Evolutionary conservation across 2,329 filamentous ascomycete species (phyloP).

Genomic region (Pseudogymnoascus sp.): DNA sequence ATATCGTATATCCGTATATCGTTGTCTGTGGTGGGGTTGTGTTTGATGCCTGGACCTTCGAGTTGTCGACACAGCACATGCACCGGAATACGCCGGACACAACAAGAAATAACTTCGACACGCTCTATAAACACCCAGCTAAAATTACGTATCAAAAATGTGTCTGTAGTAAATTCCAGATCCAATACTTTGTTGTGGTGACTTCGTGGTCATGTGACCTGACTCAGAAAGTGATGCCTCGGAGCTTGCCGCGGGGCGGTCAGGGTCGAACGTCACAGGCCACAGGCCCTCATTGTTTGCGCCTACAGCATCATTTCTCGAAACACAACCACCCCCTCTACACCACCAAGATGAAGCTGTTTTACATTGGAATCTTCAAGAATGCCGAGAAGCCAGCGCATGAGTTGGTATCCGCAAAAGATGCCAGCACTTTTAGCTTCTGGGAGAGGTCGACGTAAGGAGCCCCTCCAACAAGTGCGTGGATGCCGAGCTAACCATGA

Average conservation of each 20-base stretch:
- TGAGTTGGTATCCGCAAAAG: slow-evolving; percentile 45
- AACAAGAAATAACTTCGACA: not conserved
- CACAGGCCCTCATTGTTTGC: slow-evolving; percentile 7
- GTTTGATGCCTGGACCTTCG: not conserved
- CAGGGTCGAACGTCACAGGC: slow-evolving; percentile 4
- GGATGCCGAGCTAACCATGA: slow-evolving; percentile 33
- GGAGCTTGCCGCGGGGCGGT: slow-evolving; percentile 3
- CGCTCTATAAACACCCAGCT: not conserved
- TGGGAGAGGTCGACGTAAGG: slow-evolving; percentile 7
- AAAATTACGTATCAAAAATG: not conserved
- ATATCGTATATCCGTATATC: not conserved
- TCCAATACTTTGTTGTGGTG: not conserved
- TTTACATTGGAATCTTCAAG: slow-evolving; percentile 81
- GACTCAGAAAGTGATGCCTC: slow-evolving; percentile 3
- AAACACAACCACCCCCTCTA: slow-evolving; percentile 3
- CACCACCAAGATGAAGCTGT: slow-evolving; percentile 65
- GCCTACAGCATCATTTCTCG: slow-evolving; percentile 1
- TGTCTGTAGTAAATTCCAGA: not conserved
- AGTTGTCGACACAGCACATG: not conserved
- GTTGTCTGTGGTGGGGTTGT: not conserved
- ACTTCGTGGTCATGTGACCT: not conserved
- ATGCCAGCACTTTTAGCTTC: not conserved
- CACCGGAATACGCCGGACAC: not conserved
- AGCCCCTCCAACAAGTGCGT: slow-evolving; percentile 5
- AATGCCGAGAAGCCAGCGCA: slow-evolving; percentile 69